Evolutionary conservation across 495 filamentous ascomycete species (phyloP).

Genomic region (Tirmania nivea): DNA sequence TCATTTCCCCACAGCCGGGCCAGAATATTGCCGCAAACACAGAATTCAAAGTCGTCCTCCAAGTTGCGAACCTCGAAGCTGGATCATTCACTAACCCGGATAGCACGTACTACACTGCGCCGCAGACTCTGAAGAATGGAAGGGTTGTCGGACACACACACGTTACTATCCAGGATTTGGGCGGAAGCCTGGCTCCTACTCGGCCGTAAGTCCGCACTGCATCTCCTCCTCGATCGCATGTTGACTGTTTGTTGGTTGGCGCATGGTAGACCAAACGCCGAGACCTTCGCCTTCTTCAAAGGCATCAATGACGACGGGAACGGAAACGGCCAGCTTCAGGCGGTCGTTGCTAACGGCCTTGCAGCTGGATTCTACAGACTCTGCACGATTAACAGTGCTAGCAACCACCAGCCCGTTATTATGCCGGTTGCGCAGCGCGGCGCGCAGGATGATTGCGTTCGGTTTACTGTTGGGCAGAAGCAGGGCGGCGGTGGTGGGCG

Average conservation of each 20-base stretch:
- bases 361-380: slow-evolving; percentile 43
- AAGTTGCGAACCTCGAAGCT: slow-evolving; percentile 36
- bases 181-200: slow-evolving; percentile 26
- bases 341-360: slow-evolving; percentile 39
- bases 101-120: slow-evolving; percentile 44
- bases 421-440: slow-evolving; percentile 62
- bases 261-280: slow-evolving; percentile 27
- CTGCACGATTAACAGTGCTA: slow-evolving; percentile 46
- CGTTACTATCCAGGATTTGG: slow-evolving; percentile 42
- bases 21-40: slow-evolving; percentile 26
- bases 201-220: slow-evolving; percentile 6
- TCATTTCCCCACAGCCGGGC: slow-evolving; percentile 31
- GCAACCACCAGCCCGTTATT: slow-evolving; percentile 54
- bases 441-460: slow-evolving; percentile 48
- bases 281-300: slow-evolving; percentile 51
- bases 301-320: slow-evolving; percentile 53
- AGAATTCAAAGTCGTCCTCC: slow-evolving; percentile 37
- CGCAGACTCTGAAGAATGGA: slow-evolving; percentile 35
- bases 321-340: slow-evolving; percentile 34
- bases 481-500: slow-evolving; percentile 9
- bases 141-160: slow-evolving; percentile 48
- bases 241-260: not conserved
- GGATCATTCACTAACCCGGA: slow-evolving; percentile 21
- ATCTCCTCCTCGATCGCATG: not conserved
- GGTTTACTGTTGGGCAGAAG: slow-evolving; percentile 30